Percentiles rank a stretch among this genome's conserved stretches.
Evolutionary conservation across 306 rosid species (phyloP).

Genomic region (Quercus engelmannii): DNA sequence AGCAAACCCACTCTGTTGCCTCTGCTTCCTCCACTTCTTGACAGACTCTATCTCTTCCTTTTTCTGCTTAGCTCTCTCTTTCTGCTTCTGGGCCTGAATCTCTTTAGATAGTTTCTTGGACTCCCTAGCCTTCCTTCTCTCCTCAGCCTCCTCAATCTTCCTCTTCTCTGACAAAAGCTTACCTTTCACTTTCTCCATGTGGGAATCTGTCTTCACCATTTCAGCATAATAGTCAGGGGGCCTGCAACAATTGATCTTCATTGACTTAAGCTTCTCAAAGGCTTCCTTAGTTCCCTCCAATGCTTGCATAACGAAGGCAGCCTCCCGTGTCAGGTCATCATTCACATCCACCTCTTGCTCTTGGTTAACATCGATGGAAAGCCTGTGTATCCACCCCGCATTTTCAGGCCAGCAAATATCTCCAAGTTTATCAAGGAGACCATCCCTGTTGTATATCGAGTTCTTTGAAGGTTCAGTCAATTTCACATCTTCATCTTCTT

Average conservation of each 20-base stretch:
- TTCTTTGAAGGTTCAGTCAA: slow-evolving; percentile 59
- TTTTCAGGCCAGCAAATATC: slow-evolving; percentile 85
- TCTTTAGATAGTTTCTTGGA: slow-evolving; percentile 74
- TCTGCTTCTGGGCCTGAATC: slow-evolving; percentile 73
- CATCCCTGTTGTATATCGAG: slow-evolving; percentile 64
- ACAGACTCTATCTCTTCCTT: slow-evolving; percentile 86
- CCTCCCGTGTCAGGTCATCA: slow-evolving; percentile 85
- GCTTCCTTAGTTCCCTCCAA: slow-evolving; percentile 79
- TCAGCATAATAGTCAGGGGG: slow-evolving; percentile 88
- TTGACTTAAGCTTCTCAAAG: slow-evolving; percentile 62
- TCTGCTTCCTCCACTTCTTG: slow-evolving; percentile 96
- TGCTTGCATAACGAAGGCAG: slow-evolving; percentile 78
- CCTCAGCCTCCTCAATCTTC: slow-evolving; percentile 84
- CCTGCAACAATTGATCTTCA: slow-evolving; percentile 72
- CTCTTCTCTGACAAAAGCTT: slow-evolving; percentile 64
- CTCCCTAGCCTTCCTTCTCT: slow-evolving; percentile 84
- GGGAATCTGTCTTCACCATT: slow-evolving; percentile 84
- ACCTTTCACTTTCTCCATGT: slow-evolving; percentile 81
- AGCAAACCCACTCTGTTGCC: slow-evolving; percentile 84
- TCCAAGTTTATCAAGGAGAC: slow-evolving; percentile 76
- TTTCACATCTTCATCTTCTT: slow-evolving; percentile 54
- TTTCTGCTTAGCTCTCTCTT: slow-evolving; percentile 88
- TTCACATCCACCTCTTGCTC: slow-evolving; percentile 79
- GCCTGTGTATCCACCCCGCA: slow-evolving; percentile 69
- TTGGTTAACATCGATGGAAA: slow-evolving; percentile 67